Evolutionary conservation across 768 basidiomycete genomes (phyloP).

Genomic region (Chalciporus sphaerocephalus): DNA sequence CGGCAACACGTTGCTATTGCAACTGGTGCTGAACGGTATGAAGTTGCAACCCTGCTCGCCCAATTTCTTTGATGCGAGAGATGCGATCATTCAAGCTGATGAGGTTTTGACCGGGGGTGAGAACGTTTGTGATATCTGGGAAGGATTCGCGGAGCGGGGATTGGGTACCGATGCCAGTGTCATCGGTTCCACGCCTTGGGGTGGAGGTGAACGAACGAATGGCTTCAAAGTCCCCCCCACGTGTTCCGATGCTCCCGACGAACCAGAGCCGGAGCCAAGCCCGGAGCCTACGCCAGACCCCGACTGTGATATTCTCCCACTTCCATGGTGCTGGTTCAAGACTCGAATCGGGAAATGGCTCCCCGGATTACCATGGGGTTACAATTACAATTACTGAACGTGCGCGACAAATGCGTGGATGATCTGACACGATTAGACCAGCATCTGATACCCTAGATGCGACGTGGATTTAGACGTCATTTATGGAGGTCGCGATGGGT

Average conservation of each 20-base stretch:
- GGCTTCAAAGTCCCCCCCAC: conserved; percentile 40
- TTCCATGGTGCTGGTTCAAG: conserved; percentile 26
- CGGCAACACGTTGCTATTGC: conserved; percentile 81
- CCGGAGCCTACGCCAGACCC: conserved; percentile 31
- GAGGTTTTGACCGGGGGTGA: conserved; percentile 86
- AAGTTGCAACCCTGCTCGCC: conserved; percentile 93
- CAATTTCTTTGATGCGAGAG: conserved; percentile 83
- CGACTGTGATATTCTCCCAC: conserved; percentile 22
- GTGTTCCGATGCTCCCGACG: conserved; percentile 26
- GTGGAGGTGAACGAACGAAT: conserved; percentile 79
- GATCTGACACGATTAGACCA: conserved; percentile 8
- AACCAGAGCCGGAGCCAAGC: conserved; percentile 17
- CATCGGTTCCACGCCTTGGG: conserved; percentile 82
- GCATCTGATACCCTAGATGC: conserved; percentile 19
- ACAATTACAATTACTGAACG: conserved; percentile 19
- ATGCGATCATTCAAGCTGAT: conserved; percentile 90
- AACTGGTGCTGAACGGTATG: conserved; percentile 89
- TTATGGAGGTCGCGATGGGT: neutral
- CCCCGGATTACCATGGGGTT: conserved; percentile 25
- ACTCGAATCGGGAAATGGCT: conserved; percentile 15
- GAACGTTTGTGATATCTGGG: conserved; percentile 87
- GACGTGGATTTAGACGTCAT: conserved; percentile 6
- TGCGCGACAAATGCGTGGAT: conserved; percentile 4
- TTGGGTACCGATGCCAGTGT: conserved; percentile 75
- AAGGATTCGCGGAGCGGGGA: conserved; percentile 77